Base-by-base conservation (phyloP, 108 stramenopile genomes). In the Nitzschia sp. region DNA sequence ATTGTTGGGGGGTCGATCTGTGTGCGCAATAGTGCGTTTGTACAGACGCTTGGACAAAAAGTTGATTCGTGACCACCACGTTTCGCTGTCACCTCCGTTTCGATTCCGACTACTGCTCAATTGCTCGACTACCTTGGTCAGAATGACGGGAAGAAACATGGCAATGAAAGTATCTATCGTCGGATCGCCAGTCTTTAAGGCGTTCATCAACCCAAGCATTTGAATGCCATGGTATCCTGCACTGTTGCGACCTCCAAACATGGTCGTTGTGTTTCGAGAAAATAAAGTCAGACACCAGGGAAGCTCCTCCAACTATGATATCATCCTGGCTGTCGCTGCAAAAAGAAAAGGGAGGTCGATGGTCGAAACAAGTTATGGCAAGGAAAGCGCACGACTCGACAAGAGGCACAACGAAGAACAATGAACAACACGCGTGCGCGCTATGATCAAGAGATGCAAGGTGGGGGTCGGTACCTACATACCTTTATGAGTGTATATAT, bases 101-200 rank as follows among this genome's bases (percentile, higher is more conserved):
- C 18, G 54, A 53, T 42, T 68, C 45, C 28, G 11, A 11, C 35
- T 19, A 17, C 56, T 9, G 42, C 31, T 49, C 47, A 34, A 49
- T 25, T 3, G 11, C 34, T 32, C 18, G 24, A 80, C 36, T 8
- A 33, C 61, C 9, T 53, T 66, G 13, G 11, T 63, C 8, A 87
- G 32, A 1, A 79, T 17, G 13, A 69, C 42, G 3, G 78, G 78
- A 59, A 57, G 59, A 1, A 63, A 29, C 45, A 70, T 57, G 34
- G 83, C 83, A 26, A 82, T 66, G 1, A 78, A 33, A 82, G 83
- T 82, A 49, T 87, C 85, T 17, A 82, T 36, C 13, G 48, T 67
- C 2, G 74, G 46, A 55, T 87, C 75, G 11, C 85, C 85, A 1
- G 84, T 85, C 26, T 64, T 68, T 55, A 85, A 35, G 26, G 81